Evolutionary conservation across 495 filamentous ascomycete species (phyloP), one percentile per base, ranked within the genome.

Genomic region (Amphirosellinia nigrospora): DNA sequence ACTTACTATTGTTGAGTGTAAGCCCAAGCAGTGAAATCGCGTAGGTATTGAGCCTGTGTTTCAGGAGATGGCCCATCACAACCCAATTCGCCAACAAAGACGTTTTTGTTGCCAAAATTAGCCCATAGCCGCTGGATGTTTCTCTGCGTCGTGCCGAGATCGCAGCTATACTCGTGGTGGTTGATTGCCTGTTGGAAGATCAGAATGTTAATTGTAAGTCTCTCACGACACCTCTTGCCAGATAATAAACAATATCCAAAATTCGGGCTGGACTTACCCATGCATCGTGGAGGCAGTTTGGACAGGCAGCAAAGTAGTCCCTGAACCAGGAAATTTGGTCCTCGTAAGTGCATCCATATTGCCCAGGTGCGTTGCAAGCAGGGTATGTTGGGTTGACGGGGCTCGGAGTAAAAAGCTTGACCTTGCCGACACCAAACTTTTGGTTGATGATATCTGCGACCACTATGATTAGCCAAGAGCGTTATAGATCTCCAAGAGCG

Each of bases 1-100:
- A 11, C 48, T 52, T 52, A 52, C 48, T 52, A 52, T 52, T 52
- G 48, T 52, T 52, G 48, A 52, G 48, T 52, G 48, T 52, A 52
- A 8, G 48, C 48, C 48, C 48, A 52, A 28, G 48, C 48, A 52
- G 28, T 23, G 48, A 52, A 52, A 52, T 52, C 48, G 48, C 48
- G 48, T 11, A 52, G 48, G 48, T 52, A 52, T 23, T 52, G 48
- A 26, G 48, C 48, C 48, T 52, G 48, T 23, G 11, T 13, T 0
- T 3, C 23, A 28, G 48, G 48, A 52, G 48, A 52, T 28, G 48
- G 48, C 28, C 48, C 48, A 9, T 52, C 48, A 15, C 48, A 52
- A 21, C 48, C 48, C 11, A 52, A 28, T 28, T 52, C 48, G 48
- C 48, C 48, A 26, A 52, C 23, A 52, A 52, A 52, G 21, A 52